Evolutionary conservation across 306 rosid genomes (phyloP), one percentile per base, ranked within the genome.

Genomic region (Inga oerstediana): DNA sequence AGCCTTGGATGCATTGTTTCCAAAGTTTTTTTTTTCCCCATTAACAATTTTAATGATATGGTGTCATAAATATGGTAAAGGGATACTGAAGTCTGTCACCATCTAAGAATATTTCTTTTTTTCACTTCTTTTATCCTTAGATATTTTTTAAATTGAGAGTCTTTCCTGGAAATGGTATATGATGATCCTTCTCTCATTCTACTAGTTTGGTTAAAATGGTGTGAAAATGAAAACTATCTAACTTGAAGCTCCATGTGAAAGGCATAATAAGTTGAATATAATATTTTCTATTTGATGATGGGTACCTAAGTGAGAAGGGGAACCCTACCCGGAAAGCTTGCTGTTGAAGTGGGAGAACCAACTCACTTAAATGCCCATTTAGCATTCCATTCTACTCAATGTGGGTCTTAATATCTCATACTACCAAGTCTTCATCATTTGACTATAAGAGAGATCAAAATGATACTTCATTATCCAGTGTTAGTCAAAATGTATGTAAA

Each of bases 21-120:
- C 39, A 7, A 77, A 86, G 88, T 88, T 89, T 79, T 46, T 46
- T 20, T 72, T 35, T 66, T 37, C 14, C 14, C 12, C 6, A 65
- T 82, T 13, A 3, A 6, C 59, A 37, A 30, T 9, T 68, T n/a
- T 22, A 41, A 67, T 66, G 32, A 67, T 22, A 2, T 58, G 58
- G 14, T 79, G 27, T 46, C 19, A 71, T 10, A 48, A 54, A 66
- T 17, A 22, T 78, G 35, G 61, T 70, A 30, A 7, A 35, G 75
- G 46, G 80, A 15, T 34, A 16, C 56, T 59, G 35, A 62, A 27
- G 68, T 24, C 5, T 24, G 32, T 62, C 37, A 27, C 8, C 35
- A 27, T 62, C 68, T 24, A 62, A 12, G 17, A 62, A 44, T 24
- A 39, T 59, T 69, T 48, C 67, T 20, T 30, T 27, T 27, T 16